Evolutionary conservation across 1,284 basidiomycete species (phyloP).

Genomic region (Ceratobasidium sp.): DNA sequence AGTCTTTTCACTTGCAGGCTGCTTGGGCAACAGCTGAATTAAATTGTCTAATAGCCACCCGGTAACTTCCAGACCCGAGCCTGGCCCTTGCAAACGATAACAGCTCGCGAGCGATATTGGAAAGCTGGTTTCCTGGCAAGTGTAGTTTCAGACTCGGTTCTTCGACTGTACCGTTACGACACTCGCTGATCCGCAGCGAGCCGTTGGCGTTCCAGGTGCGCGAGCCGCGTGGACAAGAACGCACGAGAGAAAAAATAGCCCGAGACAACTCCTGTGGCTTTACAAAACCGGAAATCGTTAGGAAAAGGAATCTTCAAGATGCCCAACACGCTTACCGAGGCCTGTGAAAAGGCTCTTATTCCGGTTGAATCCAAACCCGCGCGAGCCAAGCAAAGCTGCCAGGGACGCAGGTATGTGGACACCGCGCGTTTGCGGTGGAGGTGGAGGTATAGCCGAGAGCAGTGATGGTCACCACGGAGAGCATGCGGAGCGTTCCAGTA

Average conservation of each 20-base stretch:
- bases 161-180: neutral
- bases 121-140: conserved; percentile 5
- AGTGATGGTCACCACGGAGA: conserved; percentile 22
- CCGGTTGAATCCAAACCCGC: conserved; percentile 33
- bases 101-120: neutral
- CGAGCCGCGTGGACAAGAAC: conserved; percentile 36
- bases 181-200: conserved; percentile 23
- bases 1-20: neutral
- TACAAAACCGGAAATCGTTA: neutral
- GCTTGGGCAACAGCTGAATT: neutral
- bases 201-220: conserved; percentile 31
- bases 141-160: conserved; percentile 10
- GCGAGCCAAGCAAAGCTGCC: conserved; percentile 28
- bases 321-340: conserved; percentile 18
- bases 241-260: conserved; percentile 40
- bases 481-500: conserved; percentile 22
- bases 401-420: neutral
- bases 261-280: conserved; percentile 31
- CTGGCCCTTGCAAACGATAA: neutral
- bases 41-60: neutral
- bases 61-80: neutral
- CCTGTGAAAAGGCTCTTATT: conserved; percentile 38
- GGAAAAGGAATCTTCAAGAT: neutral
- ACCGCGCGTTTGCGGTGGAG: neutral
- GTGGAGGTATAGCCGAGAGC: conserved; percentile 12